These are phyloP conservation scores for Rhodotorula sp. DNA, from an alignment of 1,284 basidiomycete genomes.

Conservation along the genomic window DNA sequence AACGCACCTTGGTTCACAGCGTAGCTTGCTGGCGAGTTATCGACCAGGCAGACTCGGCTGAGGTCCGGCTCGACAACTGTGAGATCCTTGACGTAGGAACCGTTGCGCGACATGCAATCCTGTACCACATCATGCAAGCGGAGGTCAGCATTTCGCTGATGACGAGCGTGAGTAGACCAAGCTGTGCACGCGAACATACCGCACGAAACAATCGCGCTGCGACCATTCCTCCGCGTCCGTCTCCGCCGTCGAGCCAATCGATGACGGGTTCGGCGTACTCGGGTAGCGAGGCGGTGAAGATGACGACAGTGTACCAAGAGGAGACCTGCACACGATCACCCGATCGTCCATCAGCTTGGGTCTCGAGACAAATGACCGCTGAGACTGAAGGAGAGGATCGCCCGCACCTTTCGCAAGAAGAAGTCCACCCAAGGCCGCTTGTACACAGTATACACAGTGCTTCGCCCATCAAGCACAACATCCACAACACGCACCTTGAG, in stretches of 20 bases:
- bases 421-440: conserved; percentile 96
- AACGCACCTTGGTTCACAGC: conserved; percentile 81
- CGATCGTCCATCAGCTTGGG: background rate
- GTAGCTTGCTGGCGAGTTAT: conserved; percentile 95
- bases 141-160: no score
- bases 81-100: conserved; percentile 92
- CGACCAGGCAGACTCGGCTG: conserved; percentile 84
- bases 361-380: background rate
- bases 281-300: conserved; percentile 98
- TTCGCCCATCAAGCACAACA: conserved; percentile 82
- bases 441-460: conserved; percentile 95
- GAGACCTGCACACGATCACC: conserved; percentile 66
- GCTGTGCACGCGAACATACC: conserved; percentile 53
- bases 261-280: conserved; percentile 99
- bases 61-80: conserved; percentile 84
- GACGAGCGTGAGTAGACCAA: no score
- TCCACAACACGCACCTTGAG: conserved; percentile 84
- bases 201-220: conserved; percentile 86
- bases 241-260: conserved; percentile 96
- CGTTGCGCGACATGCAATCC: conserved; percentile 90
- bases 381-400: background rate
- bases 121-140: conserved; percentile 45
- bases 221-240: conserved; percentile 67
- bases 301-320: conserved; percentile 96
- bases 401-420: conserved; percentile 82